Conservation (phyloP, 2,329 filamentous ascomycete genomes). For the Cytospora leucostoma region DNA sequence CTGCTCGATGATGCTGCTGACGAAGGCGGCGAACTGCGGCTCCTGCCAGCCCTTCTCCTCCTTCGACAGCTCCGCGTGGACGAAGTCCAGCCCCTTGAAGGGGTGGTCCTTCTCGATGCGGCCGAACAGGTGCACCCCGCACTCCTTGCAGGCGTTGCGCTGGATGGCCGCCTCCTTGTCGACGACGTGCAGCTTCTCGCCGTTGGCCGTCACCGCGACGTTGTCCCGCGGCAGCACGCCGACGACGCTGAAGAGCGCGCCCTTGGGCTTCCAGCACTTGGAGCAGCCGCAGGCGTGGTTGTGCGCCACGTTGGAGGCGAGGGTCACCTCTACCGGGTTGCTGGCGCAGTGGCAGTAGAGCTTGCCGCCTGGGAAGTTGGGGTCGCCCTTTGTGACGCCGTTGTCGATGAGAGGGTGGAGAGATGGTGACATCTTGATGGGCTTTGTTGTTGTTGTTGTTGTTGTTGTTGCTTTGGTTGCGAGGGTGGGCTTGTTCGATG, state of each 20-base stretch:
- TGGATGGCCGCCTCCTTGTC: slow-evolving; percentile 60
- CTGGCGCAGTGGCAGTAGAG: slow-evolving; percentile 61
- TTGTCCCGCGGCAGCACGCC: slow-evolving; percentile 60
- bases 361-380: slow-evolving; percentile 59
- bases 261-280: slow-evolving; percentile 70
- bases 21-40: slow-evolving; percentile 69
- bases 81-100: slow-evolving; percentile 70
- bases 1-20: slow-evolving; percentile 69
- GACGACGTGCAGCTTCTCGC: slow-evolving; percentile 57
- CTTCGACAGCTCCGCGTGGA: slow-evolving; percentile 63
- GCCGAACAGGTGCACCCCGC: slow-evolving; percentile 64
- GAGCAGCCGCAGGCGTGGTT: slow-evolving; percentile 74
- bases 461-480: not conserved
- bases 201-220: slow-evolving; percentile 58
- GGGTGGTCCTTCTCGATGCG: slow-evolving; percentile 65
- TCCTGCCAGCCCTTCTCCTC: slow-evolving; percentile 67
- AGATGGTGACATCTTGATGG: slow-evolving; percentile 40
- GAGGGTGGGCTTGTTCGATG: not conserved
- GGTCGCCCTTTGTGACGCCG: slow-evolving; percentile 57
- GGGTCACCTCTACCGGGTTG: slow-evolving; percentile 58
- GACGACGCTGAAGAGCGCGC: slow-evolving; percentile 65
- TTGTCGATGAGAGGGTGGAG: slow-evolving; percentile 66
- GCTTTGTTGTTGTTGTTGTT: no score
- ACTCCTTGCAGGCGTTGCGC: slow-evolving; percentile 61
- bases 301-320: slow-evolving; percentile 61